A percentile compares a stretch with the other conserved stretches of the same genome.
Evolutionary conservation across 192 early-diverging fungal genomes (phyloP).

Genomic region (Entomortierella chlamydospora): DNA sequence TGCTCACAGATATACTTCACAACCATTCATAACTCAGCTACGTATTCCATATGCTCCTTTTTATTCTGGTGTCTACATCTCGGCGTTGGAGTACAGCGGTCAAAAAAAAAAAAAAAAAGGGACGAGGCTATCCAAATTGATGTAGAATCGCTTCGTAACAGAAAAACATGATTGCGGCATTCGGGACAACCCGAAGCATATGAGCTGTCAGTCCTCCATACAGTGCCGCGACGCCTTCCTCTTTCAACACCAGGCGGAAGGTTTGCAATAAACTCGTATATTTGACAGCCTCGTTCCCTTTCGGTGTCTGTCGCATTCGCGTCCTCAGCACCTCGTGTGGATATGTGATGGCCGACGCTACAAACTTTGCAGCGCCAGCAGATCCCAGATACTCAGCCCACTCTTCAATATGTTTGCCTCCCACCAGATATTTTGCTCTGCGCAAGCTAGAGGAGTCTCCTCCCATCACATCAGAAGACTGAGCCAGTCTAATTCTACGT

Average conservation of each 20-base stretch:
- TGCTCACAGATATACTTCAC: no score
- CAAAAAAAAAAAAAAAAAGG: no score
- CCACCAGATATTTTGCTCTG: constrained; percentile 16
- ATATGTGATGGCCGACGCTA: constrained; percentile 90
- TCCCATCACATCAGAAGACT: neutral
- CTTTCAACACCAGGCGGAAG: constrained; percentile 55
- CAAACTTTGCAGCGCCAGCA: constrained; percentile 87
- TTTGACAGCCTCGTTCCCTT: constrained; percentile 71
- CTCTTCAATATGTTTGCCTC: constrained; percentile 59
- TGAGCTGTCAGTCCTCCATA: constrained; percentile 98
- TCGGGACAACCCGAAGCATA: constrained; percentile 93
- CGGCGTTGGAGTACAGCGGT: no score
- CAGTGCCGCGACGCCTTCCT: constrained; percentile 88
- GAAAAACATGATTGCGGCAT: constrained; percentile 95
- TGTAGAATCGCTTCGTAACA: constrained; percentile 82
- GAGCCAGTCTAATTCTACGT: neutral
- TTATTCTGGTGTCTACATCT: no score
- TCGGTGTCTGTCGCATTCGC: constrained; percentile 84
- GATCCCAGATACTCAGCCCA: constrained; percentile 88
- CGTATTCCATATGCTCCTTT: no score
- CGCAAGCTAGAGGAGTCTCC: no score
- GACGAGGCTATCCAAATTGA: constrained; percentile 23
- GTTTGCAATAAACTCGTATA: constrained; percentile 78
- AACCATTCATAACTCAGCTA: no score
- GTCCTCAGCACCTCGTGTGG: constrained; percentile 97